phyloP scores from a whole-genome alignment of 2,329 filamentous ascomycete genomes.

The Aaosphaeria pasadenensis region DNA sequence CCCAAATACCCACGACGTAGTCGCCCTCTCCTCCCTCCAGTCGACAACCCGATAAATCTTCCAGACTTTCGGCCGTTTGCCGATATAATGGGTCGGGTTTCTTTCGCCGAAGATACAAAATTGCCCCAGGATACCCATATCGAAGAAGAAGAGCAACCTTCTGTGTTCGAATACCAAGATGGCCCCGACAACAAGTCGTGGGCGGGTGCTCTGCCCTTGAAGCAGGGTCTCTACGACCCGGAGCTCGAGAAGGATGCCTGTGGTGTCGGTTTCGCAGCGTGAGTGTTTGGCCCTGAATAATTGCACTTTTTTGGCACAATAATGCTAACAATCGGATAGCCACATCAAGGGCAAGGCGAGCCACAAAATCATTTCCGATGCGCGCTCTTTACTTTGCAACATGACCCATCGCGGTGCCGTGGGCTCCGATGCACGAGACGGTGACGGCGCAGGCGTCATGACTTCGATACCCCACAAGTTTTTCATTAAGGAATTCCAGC shows the following conservation, averaged over 20 bases:
- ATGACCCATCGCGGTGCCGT: constrained; percentile 99
- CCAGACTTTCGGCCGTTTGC: constrained; percentile 44
- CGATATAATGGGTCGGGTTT: constrained; percentile 55
- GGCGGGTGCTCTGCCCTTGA: constrained; percentile 92
- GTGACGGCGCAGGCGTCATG: constrained; percentile 98
- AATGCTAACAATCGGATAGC: constrained; percentile 47
- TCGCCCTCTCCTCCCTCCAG: background rate
- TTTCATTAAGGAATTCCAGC: constrained; percentile 97
- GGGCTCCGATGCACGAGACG: constrained; percentile 95
- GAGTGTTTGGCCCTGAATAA: constrained; percentile 39
- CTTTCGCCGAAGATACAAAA: constrained; percentile 51
- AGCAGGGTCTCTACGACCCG: constrained; percentile 98
- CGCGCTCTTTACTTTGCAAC: constrained; percentile 93
- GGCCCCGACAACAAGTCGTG: constrained; percentile 79
- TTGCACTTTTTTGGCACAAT: constrained; percentile 1
- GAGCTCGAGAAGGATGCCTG: constrained; percentile 98
- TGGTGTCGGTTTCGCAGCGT: constrained; percentile 98
- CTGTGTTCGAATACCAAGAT: constrained; percentile 80
- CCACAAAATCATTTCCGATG: constrained; percentile 99
- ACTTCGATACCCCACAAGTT: constrained; percentile 98
- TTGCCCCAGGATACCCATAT: constrained; percentile 42
- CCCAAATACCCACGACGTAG: too few relatives aligned
- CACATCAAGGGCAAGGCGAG: constrained; percentile 96
- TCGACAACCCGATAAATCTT: background rate
- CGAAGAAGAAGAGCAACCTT: constrained; percentile 61